Evolutionary conservation across 2,329 filamentous ascomycete genomes (phyloP).

Genomic region (Paramyrothecium roridum): DNA sequence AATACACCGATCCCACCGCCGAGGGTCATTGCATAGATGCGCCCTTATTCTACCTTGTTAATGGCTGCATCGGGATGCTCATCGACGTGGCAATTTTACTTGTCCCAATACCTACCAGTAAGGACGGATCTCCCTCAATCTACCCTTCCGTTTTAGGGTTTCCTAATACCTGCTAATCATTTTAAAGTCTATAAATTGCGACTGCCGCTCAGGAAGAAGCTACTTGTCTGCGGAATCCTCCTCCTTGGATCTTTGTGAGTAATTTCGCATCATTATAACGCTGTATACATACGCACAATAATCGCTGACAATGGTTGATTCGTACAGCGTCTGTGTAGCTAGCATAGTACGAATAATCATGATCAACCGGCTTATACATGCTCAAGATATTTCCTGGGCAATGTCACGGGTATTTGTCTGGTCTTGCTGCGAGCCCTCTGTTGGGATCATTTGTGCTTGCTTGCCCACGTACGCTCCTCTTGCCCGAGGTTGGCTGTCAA

Average conservation of each 20-base stretch:
- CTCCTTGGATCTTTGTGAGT: conserved; percentile 10
- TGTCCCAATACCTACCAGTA: conserved; percentile 1
- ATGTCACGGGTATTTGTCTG: conserved; percentile 10
- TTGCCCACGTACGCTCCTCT: conserved; percentile 10
- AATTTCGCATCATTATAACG: neutral
- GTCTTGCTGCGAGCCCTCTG: conserved; percentile 10
- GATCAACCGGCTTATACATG: conserved; percentile 8
- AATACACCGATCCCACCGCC: neutral
- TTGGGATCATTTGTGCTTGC: conserved; percentile 11
- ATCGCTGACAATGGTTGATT: neutral
- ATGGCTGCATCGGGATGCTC: conserved; percentile 1
- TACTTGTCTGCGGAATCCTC: conserved; percentile 9
- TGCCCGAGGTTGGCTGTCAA: conserved; percentile 5
- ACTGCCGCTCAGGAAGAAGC: conserved; percentile 2
- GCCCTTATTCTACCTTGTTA: neutral
- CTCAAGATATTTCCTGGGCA: conserved; percentile 7
- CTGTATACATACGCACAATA: too few species aligned
- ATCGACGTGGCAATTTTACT: conserved; percentile 2
- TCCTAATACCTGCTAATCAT: neutral
- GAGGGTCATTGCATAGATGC: conserved; percentile 1
- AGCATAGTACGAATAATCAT: conserved; percentile 11
- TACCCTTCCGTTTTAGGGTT: neutral
- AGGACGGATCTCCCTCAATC: neutral
- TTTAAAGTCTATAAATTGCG: neutral
- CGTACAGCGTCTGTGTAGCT: conserved; percentile 7